Evolutionary conservation across 2,329 filamentous ascomycete species (phyloP), one percentile per base, ranked within the genome.

Genomic region (Penicillium brevicompactum): DNA sequence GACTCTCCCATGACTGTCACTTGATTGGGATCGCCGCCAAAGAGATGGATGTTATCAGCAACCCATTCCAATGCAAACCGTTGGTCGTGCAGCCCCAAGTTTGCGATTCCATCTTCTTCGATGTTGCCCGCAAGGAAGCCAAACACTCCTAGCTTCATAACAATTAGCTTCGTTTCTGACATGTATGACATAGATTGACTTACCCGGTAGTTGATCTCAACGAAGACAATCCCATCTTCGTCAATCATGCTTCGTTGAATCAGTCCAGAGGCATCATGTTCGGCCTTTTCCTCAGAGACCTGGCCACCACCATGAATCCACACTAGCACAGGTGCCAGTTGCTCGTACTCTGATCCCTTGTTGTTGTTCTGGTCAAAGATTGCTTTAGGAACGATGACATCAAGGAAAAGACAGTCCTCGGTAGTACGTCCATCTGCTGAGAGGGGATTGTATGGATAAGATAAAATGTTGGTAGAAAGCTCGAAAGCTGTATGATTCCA

Each of bases 11-110:
- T 49, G 13, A 49, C 47, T 1, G 47, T 49, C 10, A 49, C 47
- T 13, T 30, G 27, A 4, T 16, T 32, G 16, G 49, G 7, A 51
- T 59, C 50, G 22, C 56, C 56, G 5, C 56, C 56, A 18, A 59
- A 59, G 10, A 41, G 44, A 4, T 18, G 5, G 11, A 59, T 59
- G 22, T 59, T 47, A 3, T 51, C 21, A 37, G 56, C 46, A 11
- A 59, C 42, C 56, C 50, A 59, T 31, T 59, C n/a, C 10, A 59
- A 32, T 5, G 56, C 56, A 16, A 59, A 56, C 2, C 53, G 56
- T 27, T 52, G 47, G 32, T 56, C 53, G 16, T 53, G 38, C 1
- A 58, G 43, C 1, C 56, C 56, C 8, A 46, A 46, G 21, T 58
- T 56, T 1, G 48, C n/a, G 8, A 49, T 18, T 2, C 27, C 47